phyloP scores from a whole-genome alignment of 371 early-diverging fungal genomes.

The Actinomucor elegans region DNA sequence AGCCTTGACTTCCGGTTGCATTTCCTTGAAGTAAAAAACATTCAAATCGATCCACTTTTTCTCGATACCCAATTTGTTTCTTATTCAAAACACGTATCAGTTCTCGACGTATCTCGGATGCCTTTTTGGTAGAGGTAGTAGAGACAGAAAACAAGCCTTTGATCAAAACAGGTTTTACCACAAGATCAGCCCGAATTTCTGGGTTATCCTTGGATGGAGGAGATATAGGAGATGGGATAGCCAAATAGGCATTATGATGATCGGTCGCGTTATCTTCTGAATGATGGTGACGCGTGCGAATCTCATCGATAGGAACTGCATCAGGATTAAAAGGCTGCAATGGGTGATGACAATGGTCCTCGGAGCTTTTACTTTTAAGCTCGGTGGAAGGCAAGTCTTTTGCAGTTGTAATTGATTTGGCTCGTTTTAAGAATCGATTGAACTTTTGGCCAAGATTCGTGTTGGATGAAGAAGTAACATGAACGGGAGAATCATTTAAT shows the following conservation, averaged over 20 bases:
- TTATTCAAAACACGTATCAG: constrained; percentile 47
- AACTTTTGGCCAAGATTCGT: not conserved
- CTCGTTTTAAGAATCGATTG: constrained; percentile 8
- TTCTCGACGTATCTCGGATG: constrained; percentile 56
- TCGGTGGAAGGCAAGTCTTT: constrained; percentile 12
- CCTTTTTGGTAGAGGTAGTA: constrained; percentile 64
- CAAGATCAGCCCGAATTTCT: too few relatives aligned
- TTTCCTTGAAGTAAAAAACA: constrained; percentile 23
- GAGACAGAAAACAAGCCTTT: constrained; percentile 68
- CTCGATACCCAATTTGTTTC: constrained; percentile 48
- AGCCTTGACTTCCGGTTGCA: not conserved
- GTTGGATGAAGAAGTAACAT: not conserved
- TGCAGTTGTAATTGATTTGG: not conserved
- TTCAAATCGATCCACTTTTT: constrained; percentile 61
- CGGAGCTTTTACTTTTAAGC: not conserved
- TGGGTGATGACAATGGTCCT: too few relatives aligned
- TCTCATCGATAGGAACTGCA: not conserved
- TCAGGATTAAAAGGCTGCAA: too few relatives aligned
- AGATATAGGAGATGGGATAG: constrained; percentile 2
- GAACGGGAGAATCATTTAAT: not conserved
- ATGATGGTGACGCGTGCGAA: not conserved
- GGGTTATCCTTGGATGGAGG: too few relatives aligned
- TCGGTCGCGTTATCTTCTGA: not conserved
- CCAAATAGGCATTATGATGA: too few relatives aligned
- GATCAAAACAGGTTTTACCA: constrained; percentile 56